Evolutionary conservation across 2,329 filamentous ascomycete species (phyloP).

Genomic region (Aspergillus quadrilineatus): DNA sequence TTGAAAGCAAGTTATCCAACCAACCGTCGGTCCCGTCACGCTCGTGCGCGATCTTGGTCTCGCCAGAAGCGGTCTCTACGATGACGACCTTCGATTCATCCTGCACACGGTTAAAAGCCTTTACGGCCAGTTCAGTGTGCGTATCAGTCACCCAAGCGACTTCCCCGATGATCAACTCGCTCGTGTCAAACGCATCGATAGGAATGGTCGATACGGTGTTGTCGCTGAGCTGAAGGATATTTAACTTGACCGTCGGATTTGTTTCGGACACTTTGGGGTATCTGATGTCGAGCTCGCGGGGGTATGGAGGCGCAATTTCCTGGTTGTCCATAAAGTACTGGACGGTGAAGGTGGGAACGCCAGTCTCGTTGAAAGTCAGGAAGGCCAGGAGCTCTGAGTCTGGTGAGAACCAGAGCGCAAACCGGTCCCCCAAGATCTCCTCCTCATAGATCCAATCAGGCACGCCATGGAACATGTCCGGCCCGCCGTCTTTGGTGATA

Average conservation of each 20-base stretch:
- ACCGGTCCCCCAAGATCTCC: slow-evolving; percentile 72
- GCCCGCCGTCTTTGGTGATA: slow-evolving; percentile 79
- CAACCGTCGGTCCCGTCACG: slow-evolving; percentile 61
- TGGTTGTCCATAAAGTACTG: slow-evolving; percentile 65
- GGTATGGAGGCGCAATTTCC: slow-evolving; percentile 60
- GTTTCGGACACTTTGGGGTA: slow-evolving; percentile 69
- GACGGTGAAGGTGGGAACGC: slow-evolving; percentile 64
- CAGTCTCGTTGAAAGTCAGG: slow-evolving; percentile 77
- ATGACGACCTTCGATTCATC: slow-evolving; percentile 63
- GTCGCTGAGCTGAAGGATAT: slow-evolving; percentile 55
- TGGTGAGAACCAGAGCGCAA: slow-evolving; percentile 86
- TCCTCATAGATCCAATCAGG: slow-evolving; percentile 94
- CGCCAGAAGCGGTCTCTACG: slow-evolving; percentile 53
- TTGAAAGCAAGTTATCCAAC: slow-evolving; percentile 55
- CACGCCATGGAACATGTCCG: slow-evolving; percentile 83
- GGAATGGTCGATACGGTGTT: slow-evolving; percentile 48
- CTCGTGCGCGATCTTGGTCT: slow-evolving; percentile 53
- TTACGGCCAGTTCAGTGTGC: slow-evolving; percentile 62
- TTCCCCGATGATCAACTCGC: slow-evolving; percentile 66
- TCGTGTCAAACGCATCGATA: slow-evolving; percentile 58
- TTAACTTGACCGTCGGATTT: slow-evolving; percentile 64
- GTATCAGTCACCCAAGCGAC: slow-evolving; percentile 65
- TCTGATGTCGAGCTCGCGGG: slow-evolving; percentile 60
- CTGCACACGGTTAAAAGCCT: slow-evolving; percentile 68
- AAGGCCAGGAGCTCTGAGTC: slow-evolving; percentile 84